Conservation (phyloP, 139 green algal species). For the Choricystis sp. region DNA sequence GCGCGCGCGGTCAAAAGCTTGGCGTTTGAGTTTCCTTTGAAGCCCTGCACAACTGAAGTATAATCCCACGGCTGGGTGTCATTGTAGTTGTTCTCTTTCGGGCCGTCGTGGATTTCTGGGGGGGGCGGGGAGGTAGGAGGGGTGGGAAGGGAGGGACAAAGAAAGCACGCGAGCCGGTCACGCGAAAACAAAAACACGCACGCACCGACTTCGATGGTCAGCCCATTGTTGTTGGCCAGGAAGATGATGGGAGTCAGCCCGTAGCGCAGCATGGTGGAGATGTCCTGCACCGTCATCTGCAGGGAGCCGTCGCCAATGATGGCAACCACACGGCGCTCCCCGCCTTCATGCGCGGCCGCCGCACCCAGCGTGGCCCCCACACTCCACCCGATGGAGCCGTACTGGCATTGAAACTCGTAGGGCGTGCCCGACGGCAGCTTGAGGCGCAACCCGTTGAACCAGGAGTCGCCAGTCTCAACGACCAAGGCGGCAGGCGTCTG, state of each 20-base stretch:
- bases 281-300: slow-evolving; percentile 53
- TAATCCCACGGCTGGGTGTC: slow-evolving; percentile 56
- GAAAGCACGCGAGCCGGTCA: too few relatives aligned
- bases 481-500: slow-evolving; percentile 23
- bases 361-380: slow-evolving; percentile 55
- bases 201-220: slow-evolving; percentile 49
- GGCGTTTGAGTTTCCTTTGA: slow-evolving; percentile 4
- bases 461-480: slow-evolving; percentile 53
- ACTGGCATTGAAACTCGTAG: slow-evolving; percentile 28
- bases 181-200: too few relatives aligned
- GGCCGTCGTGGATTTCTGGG: slow-evolving; percentile 48
- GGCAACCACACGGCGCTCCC: slow-evolving; percentile 31
- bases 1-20: slow-evolving; percentile 14
- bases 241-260: slow-evolving; percentile 54
- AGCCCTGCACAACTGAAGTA: slow-evolving; percentile 22
- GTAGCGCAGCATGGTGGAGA: slow-evolving; percentile 62
- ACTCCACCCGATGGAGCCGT: slow-evolving; percentile 64
- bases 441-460: slow-evolving; percentile 69
- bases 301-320: slow-evolving; percentile 68
- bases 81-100: slow-evolving; percentile 29
- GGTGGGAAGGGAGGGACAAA: background rate
- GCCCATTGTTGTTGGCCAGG: slow-evolving; percentile 68
- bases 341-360: slow-evolving; percentile 11
- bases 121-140: too few relatives aligned
- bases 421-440: slow-evolving; percentile 39